Base-by-base conservation (phyloP, 1,284 basidiomycete species). In the Boletus sp. region DNA sequence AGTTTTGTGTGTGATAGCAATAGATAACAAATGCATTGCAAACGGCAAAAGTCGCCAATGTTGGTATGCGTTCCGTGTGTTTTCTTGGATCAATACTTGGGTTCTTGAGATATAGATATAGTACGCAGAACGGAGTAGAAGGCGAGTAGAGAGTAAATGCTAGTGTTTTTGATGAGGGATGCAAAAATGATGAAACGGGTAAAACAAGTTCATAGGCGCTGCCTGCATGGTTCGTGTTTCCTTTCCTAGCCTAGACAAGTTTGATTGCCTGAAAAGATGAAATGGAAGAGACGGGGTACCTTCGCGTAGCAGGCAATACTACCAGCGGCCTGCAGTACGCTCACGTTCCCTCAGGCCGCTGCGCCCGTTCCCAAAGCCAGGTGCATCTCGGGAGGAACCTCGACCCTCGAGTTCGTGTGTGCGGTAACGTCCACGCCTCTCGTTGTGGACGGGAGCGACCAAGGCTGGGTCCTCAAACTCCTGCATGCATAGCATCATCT, bases 291-390 rank as follows among this genome's bases (percentile, higher is more conserved):
- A 55, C 7, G 33, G 31, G 35, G 46, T 11, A 50, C 44, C 46
- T 38, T 48, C 52, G 23, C 35, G 19, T 52, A 25, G 51, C 53
- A 25, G 53, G 46, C 30, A 30, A 47, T 37, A 48, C 64, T 72
- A 74, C 73, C 69, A 71, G 53, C 71, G 74, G 31, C 69, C 64
- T n/a, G 71, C 69, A n/a, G 68, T 71, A 40, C 79, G 78, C 67
- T 81, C 83, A 43, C 86, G 79, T 63, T 81, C 79, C 61, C 82
- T 61, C 53, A 88, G 71, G 14, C 85, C 86, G 60, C 83, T 87
- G 55, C 86, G 80, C 55, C 86, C 86, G 38, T 76, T 73, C 14
- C 84, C 86, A 59, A 75, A 83, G 13, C 86, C 86, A 31, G 82
- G 83, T 17, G 80, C 83, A 54, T 77, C 75, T 44, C 71, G 72